Evolutionary conservation across 2,329 filamentous ascomycete genomes (phyloP), one percentile per base, ranked within the genome.

Genomic region (Diplodia seriata): DNA sequence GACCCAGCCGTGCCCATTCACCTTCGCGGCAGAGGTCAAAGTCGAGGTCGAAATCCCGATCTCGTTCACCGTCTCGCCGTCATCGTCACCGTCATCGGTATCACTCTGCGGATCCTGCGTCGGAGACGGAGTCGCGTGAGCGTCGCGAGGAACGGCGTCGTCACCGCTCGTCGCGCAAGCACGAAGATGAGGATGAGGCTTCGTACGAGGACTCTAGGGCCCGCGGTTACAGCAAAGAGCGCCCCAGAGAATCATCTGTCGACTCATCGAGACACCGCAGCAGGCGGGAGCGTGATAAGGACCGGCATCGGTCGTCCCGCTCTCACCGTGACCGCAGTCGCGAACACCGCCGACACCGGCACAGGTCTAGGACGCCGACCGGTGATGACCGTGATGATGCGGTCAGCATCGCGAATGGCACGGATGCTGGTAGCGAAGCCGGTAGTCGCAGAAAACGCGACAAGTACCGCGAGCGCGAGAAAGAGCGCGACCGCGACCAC

Each of bases 231-330:
- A 74, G 73, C 23, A 76, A 78, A 14, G 85, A 88, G 57, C 85
- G 85, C 62, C 88, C 89, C 0, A 85, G 90, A 68, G 92, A 90
- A 5, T 84, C 84, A 5, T 92, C 91, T 2, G 86, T 85, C 1
- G 64, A 66, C 53, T 66, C 62, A 11, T 79, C 79, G 47, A 87
- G 85, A 70, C 86, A 89, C 72, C 86, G 87, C 70, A 88, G 87
- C 71, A 88, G 80, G 29, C 76, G 77, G 36, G 81, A 77, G 49
- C 62, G 64, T 8, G 68, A 79, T 1, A 81, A 79, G 68, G 76
- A 79, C 5, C 76, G 78, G 64, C 73, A 81, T 57, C 78, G 79
- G 12, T 81, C 81, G 5, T 82, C 80, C n/a, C 80, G 81, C 36
- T 81, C 80, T 12, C 78, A 82, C 56, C 80, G 82, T 29, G 81